These are phyloP conservation scores for Aspergillus ustus DNA, from an alignment of 2,329 filamentous ascomycete genomes.

Conservation along the genomic window DNA sequence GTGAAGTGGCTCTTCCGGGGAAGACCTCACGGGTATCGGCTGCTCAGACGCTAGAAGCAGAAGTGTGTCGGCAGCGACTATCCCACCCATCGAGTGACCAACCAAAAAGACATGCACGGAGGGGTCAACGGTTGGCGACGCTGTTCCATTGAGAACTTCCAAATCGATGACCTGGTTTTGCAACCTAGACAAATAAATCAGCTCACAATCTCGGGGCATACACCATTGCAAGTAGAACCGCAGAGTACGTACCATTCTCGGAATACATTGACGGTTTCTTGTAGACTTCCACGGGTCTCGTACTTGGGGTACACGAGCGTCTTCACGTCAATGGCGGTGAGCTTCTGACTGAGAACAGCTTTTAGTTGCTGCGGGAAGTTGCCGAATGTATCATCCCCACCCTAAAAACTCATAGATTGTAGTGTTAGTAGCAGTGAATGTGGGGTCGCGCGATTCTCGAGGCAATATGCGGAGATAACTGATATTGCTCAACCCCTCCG, in stretches of 20 bases:
- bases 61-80: slow-evolving; percentile 88
- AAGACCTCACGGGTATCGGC: slow-evolving; percentile 46
- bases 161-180: slow-evolving; percentile 92
- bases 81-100: slow-evolving; percentile 91
- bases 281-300: slow-evolving; percentile 54
- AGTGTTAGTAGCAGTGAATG: slow-evolving; percentile 7
- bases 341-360: slow-evolving; percentile 46
- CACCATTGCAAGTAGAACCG: background rate
- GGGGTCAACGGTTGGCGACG: slow-evolving; percentile 83
- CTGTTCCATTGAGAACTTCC: slow-evolving; percentile 79
- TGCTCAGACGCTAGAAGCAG: slow-evolving; percentile 74
- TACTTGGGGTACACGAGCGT: slow-evolving; percentile 54
- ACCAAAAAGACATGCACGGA: slow-evolving; percentile 80
- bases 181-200: slow-evolving; percentile 60
- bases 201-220: background rate
- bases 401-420: slow-evolving; percentile 34
- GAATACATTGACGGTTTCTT: slow-evolving; percentile 50
- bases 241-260: slow-evolving; percentile 50
- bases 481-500: background rate
- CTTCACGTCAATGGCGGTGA: slow-evolving; percentile 48
- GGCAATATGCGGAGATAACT: background rate
- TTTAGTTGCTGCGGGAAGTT: slow-evolving; percentile 51
- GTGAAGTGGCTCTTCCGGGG: slow-evolving; percentile 29
- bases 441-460: background rate
- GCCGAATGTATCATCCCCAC: slow-evolving; percentile 54